Evolutionary conservation across 306 rosid genomes (phyloP).

Genomic region (Vicia sativa): DNA sequence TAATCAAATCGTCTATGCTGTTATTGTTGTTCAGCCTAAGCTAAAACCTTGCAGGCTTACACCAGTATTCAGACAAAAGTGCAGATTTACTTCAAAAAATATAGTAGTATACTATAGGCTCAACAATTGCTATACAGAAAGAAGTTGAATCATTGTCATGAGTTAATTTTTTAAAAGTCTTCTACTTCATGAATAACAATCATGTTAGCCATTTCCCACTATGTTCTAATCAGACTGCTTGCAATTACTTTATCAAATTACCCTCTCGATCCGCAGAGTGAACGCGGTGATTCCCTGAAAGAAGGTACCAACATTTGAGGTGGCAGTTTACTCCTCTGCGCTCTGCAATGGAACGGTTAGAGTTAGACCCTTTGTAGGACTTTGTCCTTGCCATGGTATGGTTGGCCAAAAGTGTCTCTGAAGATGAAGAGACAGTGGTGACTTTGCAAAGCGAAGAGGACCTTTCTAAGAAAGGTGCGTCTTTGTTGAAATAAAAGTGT

Average conservation of each 20-base stretch:
- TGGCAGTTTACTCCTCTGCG: conserved; percentile 87
- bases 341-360: conserved; percentile 73
- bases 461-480: conserved; percentile 48
- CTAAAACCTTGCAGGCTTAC: conserved; percentile 27
- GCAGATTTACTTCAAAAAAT: conserved; percentile 24
- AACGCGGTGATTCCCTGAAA: conserved; percentile 46
- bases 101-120: conserved; percentile 24
- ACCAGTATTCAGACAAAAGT: conserved; percentile 21
- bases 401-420: conserved; percentile 47
- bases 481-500: conserved; percentile 36
- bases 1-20: conserved; percentile 6
- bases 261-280: too few species aligned
- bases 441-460: conserved; percentile 46
- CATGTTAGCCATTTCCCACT: conserved; percentile 43
- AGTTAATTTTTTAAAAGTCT: conserved; percentile 11
- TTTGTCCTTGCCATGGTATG: conserved; percentile 36
- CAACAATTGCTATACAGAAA: conserved; percentile 33
- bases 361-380: conserved; percentile 43
- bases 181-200: conserved; percentile 14
- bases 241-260: conserved; percentile 3
- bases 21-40: conserved; percentile 28
- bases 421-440: conserved; percentile 44
- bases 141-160: conserved; percentile 4
- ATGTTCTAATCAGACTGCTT: conserved; percentile 45
- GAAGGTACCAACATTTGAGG: conserved; percentile 74